Percentiles rank a stretch among this genome's conserved stretches.
Evolutionary conservation across 2,329 filamentous ascomycete genomes (phyloP).

Genomic region (Talaromyces atroroseus): DNA sequence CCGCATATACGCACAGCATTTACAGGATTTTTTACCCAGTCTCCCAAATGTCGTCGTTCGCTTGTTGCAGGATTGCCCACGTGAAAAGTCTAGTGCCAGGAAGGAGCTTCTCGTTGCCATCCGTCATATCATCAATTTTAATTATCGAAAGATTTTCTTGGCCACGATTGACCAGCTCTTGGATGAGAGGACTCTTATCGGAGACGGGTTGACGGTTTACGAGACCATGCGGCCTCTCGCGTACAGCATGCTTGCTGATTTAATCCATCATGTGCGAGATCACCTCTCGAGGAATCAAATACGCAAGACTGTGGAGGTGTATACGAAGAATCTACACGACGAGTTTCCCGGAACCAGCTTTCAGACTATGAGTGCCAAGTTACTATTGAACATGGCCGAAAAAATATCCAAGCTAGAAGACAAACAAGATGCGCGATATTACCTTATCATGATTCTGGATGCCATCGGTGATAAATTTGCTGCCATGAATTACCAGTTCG

Average conservation of each 20-base stretch:
- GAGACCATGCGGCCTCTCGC: constrained; percentile 93
- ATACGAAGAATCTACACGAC: constrained; percentile 92
- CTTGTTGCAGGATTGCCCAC: constrained; percentile 84
- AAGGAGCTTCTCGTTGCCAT: constrained; percentile 97
- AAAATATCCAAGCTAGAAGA: constrained; percentile 91
- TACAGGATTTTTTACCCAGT: constrained; percentile 79
- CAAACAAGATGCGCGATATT: constrained; percentile 90
- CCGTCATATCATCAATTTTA: constrained; percentile 98
- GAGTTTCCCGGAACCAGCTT: constrained; percentile 97
- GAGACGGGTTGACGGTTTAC: constrained; percentile 92
- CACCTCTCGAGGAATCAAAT: constrained; percentile 87
- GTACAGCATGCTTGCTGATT: constrained; percentile 96
- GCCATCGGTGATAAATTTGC: constrained; percentile 98
- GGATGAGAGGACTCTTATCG: constrained; percentile 89
- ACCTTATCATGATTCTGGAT: constrained; percentile 93
- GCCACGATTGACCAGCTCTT: constrained; percentile 91
- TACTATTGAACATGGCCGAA: constrained; percentile 96
- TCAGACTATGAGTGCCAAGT: constrained; percentile 98
- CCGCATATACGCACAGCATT: constrained; percentile 76
- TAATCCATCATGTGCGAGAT: constrained; percentile 95
- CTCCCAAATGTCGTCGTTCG: constrained; percentile 87
- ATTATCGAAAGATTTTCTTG: constrained; percentile 91
- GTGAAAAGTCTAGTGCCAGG: constrained; percentile 86
- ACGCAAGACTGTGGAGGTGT: constrained; percentile 90
- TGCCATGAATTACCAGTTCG: constrained; percentile 93